A percentile compares a stretch with the other conserved stretches of the same genome.
Conservation (phyloP, 257 asterid genomes). For the Capsicum baccatum region DNA sequence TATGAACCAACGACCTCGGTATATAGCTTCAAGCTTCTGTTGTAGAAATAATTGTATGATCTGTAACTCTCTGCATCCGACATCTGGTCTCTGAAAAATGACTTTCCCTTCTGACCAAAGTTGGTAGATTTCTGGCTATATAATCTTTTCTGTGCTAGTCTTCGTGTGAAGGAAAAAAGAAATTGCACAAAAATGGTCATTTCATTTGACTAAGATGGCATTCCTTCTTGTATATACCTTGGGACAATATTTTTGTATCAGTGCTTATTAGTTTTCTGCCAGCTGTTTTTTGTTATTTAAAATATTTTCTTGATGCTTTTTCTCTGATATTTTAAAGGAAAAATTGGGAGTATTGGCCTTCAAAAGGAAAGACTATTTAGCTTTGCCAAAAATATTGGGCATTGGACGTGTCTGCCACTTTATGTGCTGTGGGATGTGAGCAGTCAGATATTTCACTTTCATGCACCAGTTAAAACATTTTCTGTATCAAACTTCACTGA, state of each 20-base stretch:
- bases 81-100: neutral
- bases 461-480: neutral
- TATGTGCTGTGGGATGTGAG: conserved; percentile 21
- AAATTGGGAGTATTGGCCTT: neutral
- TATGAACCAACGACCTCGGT: conserved; percentile 92
- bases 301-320: neutral
- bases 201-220: neutral
- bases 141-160: neutral
- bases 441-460: conserved; percentile 8
- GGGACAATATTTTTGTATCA: neutral
- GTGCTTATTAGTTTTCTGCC: conserved; percentile 24
- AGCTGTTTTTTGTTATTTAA: neutral
- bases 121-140: neutral
- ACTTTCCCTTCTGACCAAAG: neutral
- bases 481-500: neutral
- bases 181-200: neutral
- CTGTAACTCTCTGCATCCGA: neutral
- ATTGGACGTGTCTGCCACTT: neutral
- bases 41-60: conserved; percentile 1
- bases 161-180: neutral
- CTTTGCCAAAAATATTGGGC: neutral
- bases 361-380: neutral
- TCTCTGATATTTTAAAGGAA: neutral
- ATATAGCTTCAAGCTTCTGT: conserved; percentile 28
- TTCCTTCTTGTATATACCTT: conserved; percentile 23